phyloP scores from a whole-genome alignment of 768 basidiomycete species.

The Dentipellis fragilis region DNA sequence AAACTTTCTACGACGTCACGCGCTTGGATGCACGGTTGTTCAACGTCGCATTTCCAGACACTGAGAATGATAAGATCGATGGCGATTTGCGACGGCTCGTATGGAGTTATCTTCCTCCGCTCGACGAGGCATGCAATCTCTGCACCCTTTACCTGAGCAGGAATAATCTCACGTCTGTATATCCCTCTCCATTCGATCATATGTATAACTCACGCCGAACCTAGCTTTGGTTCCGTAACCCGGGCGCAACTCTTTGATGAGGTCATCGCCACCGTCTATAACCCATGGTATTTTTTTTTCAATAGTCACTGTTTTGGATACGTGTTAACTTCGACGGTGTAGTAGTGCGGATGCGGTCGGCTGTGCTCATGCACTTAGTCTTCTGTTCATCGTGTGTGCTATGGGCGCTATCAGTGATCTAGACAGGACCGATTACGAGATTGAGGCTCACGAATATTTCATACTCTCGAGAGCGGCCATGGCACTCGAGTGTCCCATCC shows the following conservation, averaged over 20 bases:
- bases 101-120: slow-evolving; percentile 39
- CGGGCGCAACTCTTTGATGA: slow-evolving; percentile 48
- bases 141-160: slow-evolving; percentile 58
- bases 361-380: slow-evolving; percentile 37
- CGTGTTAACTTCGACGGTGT: no score
- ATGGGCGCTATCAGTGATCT: slow-evolving; percentile 51
- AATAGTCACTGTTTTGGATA: no score
- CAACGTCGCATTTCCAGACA: slow-evolving; percentile 11
- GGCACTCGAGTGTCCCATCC: slow-evolving; percentile 34
- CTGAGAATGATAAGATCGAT: slow-evolving; percentile 5
- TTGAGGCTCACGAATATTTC: slow-evolving; percentile 54
- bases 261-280: slow-evolving; percentile 44
- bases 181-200: background rate
- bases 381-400: slow-evolving; percentile 59
- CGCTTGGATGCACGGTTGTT: slow-evolving; percentile 10
- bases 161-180: slow-evolving; percentile 37
- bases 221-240: slow-evolving; percentile 45
- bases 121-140: slow-evolving; percentile 48
- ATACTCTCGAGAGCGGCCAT: slow-evolving; percentile 45
- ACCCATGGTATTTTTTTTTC: slow-evolving; percentile 27
- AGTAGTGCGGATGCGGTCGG: no score
- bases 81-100: slow-evolving; percentile 30
- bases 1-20: slow-evolving; percentile 7
- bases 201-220: background rate
- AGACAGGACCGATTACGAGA: slow-evolving; percentile 34